phyloP scores from a whole-genome alignment of 495 filamentous ascomycete species.

The Lasiosphaeriaceae sp. region DNA sequence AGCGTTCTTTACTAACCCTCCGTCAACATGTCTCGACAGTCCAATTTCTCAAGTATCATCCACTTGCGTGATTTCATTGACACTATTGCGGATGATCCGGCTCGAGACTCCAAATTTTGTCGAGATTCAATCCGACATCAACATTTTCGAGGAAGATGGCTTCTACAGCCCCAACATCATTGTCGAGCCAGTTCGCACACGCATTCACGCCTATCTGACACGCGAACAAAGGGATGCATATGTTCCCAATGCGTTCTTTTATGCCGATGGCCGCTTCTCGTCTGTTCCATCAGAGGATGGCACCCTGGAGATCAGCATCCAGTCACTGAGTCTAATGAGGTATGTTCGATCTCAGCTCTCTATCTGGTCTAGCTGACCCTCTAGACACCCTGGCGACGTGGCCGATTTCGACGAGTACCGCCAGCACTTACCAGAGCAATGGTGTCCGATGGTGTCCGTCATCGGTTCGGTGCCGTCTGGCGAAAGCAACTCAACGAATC shows the following conservation, averaged over 20 bases:
- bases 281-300: neutral
- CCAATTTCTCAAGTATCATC: neutral
- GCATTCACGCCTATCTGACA: constrained; percentile 3
- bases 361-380: neutral
- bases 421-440: neutral
- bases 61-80: constrained; percentile 1
- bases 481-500: neutral
- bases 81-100: neutral
- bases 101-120: neutral
- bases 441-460: neutral
- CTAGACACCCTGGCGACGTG: neutral
- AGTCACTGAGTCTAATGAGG: neutral
- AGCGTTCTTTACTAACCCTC: too few species aligned
- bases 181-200: constrained; percentile 1
- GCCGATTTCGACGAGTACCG: neutral
- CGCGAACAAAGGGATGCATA: neutral
- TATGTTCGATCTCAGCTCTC: neutral
- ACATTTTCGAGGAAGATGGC: neutral
- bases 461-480: neutral
- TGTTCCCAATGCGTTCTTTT: constrained; percentile 1
- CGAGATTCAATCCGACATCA: neutral
- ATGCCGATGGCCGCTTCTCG: constrained; percentile 3
- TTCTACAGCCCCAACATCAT: neutral
- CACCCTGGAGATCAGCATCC: neutral
- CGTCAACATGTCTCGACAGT: neutral